A percentile compares a stretch with the other conserved stretches of the same genome.
Evolutionary conservation across 1,284 basidiomycete genomes (phyloP).

Genomic region (Leccinum griseonigrum): DNA sequence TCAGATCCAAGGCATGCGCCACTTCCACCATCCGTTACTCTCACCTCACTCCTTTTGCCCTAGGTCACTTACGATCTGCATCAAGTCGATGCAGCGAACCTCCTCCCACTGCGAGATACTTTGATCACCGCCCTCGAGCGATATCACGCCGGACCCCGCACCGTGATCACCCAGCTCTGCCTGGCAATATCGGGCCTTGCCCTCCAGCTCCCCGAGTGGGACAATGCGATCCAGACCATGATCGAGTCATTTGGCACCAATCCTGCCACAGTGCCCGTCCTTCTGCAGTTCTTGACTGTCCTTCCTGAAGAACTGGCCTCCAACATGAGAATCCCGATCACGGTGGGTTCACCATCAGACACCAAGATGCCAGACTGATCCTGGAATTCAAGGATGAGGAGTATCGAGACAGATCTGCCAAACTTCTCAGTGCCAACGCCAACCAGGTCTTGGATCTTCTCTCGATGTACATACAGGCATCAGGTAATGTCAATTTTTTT

Average conservation of each 20-base stretch:
- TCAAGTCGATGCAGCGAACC: constrained; percentile 76
- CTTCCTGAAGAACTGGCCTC: constrained; percentile 88
- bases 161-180: constrained; percentile 88
- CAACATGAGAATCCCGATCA: constrained; percentile 88
- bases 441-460: constrained; percentile 77
- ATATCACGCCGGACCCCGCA: constrained; percentile 76
- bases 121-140: constrained; percentile 74
- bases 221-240: constrained; percentile 77
- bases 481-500: constrained; percentile 48
- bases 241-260: constrained; percentile 86
- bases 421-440: constrained; percentile 73
- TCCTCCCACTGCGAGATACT: constrained; percentile 84
- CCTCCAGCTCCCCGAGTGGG: constrained; percentile 90
- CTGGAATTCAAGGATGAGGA: constrained; percentile 65
- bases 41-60: constrained; percentile 19
- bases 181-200: constrained; percentile 90
- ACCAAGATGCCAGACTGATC: constrained; percentile 5
- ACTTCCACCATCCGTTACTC: constrained; percentile 5
- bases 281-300: constrained; percentile 90
- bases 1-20: constrained; percentile 81
- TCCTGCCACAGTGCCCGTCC: constrained; percentile 76
- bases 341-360: constrained; percentile 50
- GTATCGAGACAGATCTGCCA: constrained; percentile 63
- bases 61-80: constrained; percentile 95
- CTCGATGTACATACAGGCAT: constrained; percentile 87